Conservation (phyloP, 371 early-diverging fungal species). For the Syncephalis plumigaleata region DNA sequence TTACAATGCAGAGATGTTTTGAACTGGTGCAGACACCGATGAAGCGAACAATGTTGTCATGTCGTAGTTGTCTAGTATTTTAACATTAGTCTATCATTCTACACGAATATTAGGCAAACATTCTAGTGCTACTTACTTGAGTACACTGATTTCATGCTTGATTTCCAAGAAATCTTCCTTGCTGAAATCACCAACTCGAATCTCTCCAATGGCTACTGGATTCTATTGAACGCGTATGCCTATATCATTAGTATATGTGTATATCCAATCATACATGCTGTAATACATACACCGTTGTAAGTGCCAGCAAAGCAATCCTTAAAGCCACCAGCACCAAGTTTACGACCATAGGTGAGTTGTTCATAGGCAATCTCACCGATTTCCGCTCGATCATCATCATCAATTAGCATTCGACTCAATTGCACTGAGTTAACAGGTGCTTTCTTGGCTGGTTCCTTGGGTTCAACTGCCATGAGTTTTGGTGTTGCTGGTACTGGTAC, state of each 20-base stretch:
- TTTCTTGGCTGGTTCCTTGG: constrained; percentile 11
- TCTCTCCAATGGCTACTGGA: constrained; percentile 52
- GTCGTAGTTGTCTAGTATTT: constrained; percentile 38
- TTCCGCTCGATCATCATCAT: constrained; percentile 10
- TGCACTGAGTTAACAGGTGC: constrained; percentile 25
- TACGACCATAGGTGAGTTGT: constrained; percentile 30
- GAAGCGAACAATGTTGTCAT: constrained; percentile 58
- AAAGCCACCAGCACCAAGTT: constrained; percentile 63
- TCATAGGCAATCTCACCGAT: constrained; percentile 48
- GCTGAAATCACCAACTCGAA: constrained; percentile 41
- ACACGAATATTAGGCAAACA: neutral
- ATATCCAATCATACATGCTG: too few species aligned
- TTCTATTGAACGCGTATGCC: constrained; percentile 15
- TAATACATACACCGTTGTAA: constrained; percentile 30
- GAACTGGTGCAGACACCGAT: constrained; percentile 53
- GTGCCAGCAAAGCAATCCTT: constrained; percentile 55
- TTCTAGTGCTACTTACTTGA: constrained; percentile 27
- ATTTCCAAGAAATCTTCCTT: constrained; percentile 49
- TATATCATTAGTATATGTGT: neutral
- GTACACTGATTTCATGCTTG: constrained; percentile 55
- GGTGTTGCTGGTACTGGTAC: constrained; percentile 55
- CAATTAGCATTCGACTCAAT: constrained; percentile 16
- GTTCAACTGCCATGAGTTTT: constrained; percentile 27
- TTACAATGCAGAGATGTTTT: constrained; percentile 49
- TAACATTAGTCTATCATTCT: neutral